phyloP scores from a whole-genome alignment of 805 yeast species.

The Lachancea fermentati region DNA sequence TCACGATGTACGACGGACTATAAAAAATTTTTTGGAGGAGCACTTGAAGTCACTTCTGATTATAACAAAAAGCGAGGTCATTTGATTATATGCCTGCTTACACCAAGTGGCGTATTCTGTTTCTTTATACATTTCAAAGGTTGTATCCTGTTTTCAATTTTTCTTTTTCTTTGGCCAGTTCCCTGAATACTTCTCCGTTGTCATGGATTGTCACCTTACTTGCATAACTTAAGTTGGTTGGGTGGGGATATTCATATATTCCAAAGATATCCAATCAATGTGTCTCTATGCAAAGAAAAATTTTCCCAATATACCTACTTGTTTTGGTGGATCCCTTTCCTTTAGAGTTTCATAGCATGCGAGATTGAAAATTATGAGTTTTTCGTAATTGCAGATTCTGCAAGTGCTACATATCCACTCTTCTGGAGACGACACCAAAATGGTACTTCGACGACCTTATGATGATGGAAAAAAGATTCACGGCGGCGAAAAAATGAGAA shows the following conservation, averaged over 20 bases:
- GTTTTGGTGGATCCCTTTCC: conserved; percentile 1
- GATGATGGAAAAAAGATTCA: too few species aligned
- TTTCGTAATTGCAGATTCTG: background rate
- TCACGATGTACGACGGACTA: background rate
- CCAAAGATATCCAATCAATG: conserved; percentile 26
- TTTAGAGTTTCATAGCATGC: background rate
- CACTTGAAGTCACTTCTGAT: too few species aligned
- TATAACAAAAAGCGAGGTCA: too few species aligned
- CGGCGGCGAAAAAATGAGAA: too few species aligned
- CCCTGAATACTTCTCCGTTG: too few species aligned
- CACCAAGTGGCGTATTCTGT: too few species aligned
- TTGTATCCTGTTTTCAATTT: background rate
- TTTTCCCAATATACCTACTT: background rate
- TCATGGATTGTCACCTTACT: conserved; percentile 2
- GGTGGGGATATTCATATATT: conserved; percentile 9
- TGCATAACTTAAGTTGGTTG: conserved; percentile 34
- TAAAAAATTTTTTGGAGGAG: too few species aligned
- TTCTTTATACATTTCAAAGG: too few species aligned
- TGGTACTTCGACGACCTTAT: too few species aligned
- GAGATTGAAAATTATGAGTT: conserved; percentile 2
- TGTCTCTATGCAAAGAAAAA: conserved; percentile 33
- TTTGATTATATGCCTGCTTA: too few species aligned
- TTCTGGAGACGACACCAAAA: background rate
- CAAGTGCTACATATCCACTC: background rate
- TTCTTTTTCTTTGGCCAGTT: too few species aligned